These are phyloP conservation scores for Cyclostephanos tholiformis DNA, from an alignment of 108 stramenopile genomes.

Conservation along the genomic window DNA sequence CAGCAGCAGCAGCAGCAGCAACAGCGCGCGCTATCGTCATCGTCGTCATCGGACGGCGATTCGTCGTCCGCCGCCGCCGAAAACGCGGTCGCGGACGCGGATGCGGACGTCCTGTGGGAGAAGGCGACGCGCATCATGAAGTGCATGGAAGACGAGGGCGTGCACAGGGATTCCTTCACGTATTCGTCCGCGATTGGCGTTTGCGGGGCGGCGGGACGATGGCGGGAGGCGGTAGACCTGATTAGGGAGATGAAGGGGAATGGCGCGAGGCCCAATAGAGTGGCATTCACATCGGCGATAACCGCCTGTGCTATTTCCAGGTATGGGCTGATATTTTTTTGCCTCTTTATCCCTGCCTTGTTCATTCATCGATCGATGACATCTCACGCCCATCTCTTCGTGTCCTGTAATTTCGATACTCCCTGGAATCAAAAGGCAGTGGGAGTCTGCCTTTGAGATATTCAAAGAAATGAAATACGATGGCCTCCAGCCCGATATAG, in stretches of 20 bases:
- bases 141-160: slow-evolving; percentile 66
- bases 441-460: slow-evolving; percentile 61
- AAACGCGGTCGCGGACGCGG: too few species aligned
- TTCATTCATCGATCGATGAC: neutral
- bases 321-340: slow-evolving; percentile 25
- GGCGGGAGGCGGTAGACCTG: slow-evolving; percentile 74
- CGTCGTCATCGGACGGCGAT: too few species aligned
- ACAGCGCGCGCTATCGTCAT: too few species aligned
- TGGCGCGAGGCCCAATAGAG: slow-evolving; percentile 60
- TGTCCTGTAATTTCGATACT: slow-evolving; percentile 13
- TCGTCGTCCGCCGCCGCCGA: neutral
- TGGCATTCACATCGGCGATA: slow-evolving; percentile 76
- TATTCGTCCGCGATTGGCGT: slow-evolving; percentile 80
- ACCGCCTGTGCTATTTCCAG: slow-evolving; percentile 23
- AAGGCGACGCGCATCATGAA: slow-evolving; percentile 59
- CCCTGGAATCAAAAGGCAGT: slow-evolving; percentile 67
- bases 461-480: slow-evolving; percentile 72
- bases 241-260: slow-evolving; percentile 67
- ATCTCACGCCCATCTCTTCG: slow-evolving; percentile 3
- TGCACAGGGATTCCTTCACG: slow-evolving; percentile 73
- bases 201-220: slow-evolving; percentile 78
- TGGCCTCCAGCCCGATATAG: slow-evolving; percentile 66
- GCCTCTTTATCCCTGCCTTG: neutral
- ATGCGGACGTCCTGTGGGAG: slow-evolving; percentile 53
- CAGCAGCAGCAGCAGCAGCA: neutral